Base-by-base conservation (phyloP, 345 rosid genomes). In the Heritiera fomes region DNA sequence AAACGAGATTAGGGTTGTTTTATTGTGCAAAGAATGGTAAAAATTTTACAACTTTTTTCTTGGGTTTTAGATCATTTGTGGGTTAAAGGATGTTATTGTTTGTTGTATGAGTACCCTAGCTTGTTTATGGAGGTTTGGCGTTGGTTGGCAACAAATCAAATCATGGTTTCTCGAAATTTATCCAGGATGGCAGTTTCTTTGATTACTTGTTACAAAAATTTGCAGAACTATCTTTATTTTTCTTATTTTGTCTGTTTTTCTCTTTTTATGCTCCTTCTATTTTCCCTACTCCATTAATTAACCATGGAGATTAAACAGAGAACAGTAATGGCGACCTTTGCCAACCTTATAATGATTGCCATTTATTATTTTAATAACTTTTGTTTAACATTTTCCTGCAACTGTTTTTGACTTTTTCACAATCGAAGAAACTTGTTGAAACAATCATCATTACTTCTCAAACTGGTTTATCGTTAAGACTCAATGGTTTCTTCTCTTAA, bases 281-380 rank as follows among this genome's bases (percentile, higher is more conserved):
- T 23, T 23, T 23, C 15, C 9, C 5, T 23, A 23, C 28, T 23
- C 28, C 28, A 23, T 23, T 0, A 13, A 32, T 34, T 64, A 6
- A 15, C 75, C 20, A 3, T 71, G 49, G 47, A 20, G 73, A 52
- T 72, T 34, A 17, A 49, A 55, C 55, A 47, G 64, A 38, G 50
- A 55, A 32, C 5, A 28, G 61, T 34, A 76, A 55, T 73, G 77
- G 76, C 79, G 38, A 17, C 64, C 23, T 43, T 65, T 18, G 55
- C 75, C 82, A 76, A 83, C 77, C 71, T 76, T 73, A 79, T 46
- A 76, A 83, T 83, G 82, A 83, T 79, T 79, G 76, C 59, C 71
- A 23, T 71, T 75, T 71, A 79, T 61, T 61, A 67, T 45, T 73
- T 71, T 67, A 28, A 43, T 60, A 69, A 11, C 60, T 41, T 41